Base-by-base conservation (phyloP, 768 basidiomycete genomes). In the button mushroom (Agaricus bisporus) region DNA sequence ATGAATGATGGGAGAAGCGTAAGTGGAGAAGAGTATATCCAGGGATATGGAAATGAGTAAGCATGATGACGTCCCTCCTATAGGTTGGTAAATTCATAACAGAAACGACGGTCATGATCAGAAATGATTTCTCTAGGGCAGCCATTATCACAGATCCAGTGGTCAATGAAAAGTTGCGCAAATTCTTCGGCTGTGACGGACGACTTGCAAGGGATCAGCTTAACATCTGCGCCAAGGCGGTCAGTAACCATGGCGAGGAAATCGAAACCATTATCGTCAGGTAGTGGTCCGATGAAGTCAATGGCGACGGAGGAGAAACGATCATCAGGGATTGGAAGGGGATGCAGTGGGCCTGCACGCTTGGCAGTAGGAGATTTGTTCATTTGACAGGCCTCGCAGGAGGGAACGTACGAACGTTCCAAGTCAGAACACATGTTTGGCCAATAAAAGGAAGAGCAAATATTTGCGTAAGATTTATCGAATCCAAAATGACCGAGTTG, bases 241-340 rank as follows among this genome's bases (percentile, higher is more conserved):
- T 53, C 59, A 25, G 43, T 66, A 41, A 39, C 62, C 55, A 29
- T 57, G 0, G 62, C 15, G 1, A 70, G 49, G 25, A 48, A 62
- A 32, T 71, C 57, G 42, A 26, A 66, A 0, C 68, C 69, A 1
- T 63, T 32, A 12, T 73, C 68, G 2, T 51, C 41, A 0, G 69
- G 71, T 0, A 73, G 47, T 0, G 69, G 73, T 0, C 71, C 71
- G 11, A 74, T 57, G 43, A 74, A 74, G 49, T 74, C 66, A 5
- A 74, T 62, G 0, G 62, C 63, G 0, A 76, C 54, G 0, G 63
- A 67, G 0, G 61, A 1, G 29, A 58, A 57, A 2, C 28, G 17
- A 0, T n/a, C 43, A 51, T 60, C 58, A 50, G 68, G 60, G 57
- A 76, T 3, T 28, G 61, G n/a, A 20, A 61, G 46, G 1, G 67